phyloP scores from a whole-genome alignment of 495 filamentous ascomycete genomes.

The Sphaerosporella brunnea region DNA sequence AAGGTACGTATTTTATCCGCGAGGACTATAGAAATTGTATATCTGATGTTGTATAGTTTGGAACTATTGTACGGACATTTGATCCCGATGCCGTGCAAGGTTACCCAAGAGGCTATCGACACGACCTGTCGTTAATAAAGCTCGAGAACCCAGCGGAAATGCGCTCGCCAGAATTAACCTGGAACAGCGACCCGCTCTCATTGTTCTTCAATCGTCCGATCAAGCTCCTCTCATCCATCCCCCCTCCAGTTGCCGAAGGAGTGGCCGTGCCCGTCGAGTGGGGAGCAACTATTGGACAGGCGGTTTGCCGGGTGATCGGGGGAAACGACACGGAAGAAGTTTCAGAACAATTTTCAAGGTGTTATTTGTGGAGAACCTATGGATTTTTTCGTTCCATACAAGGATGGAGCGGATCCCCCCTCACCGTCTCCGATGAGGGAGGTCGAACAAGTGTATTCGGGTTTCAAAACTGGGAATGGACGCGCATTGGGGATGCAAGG shows the following conservation, averaged over 20 bases:
- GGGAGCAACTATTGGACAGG: neutral
- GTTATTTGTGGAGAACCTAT: neutral
- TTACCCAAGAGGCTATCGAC: neutral
- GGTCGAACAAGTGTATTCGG: neutral
- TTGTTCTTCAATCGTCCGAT: neutral
- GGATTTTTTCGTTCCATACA: neutral
- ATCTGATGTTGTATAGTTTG: neutral
- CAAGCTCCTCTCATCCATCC: neutral
- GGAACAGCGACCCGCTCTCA: neutral
- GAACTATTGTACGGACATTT: neutral
- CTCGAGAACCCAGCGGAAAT: neutral
- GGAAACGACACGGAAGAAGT: neutral
- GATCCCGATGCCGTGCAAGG: neutral
- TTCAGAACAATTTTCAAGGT: neutral
- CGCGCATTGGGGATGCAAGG: neutral
- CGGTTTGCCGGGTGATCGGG: neutral
- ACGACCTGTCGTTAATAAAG: neutral
- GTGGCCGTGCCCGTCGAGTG: neutral
- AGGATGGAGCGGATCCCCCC: neutral
- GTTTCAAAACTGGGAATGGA: neutral
- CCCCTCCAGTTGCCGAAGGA: neutral
- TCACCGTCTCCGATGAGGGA: neutral
- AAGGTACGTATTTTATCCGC: too few relatives aligned
- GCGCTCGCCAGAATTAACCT: neutral
- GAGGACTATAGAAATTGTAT: neutral